These are phyloP conservation scores for Populus davidiana DNA, from an alignment of 345 rosid species.

Conservation along the genomic window DNA sequence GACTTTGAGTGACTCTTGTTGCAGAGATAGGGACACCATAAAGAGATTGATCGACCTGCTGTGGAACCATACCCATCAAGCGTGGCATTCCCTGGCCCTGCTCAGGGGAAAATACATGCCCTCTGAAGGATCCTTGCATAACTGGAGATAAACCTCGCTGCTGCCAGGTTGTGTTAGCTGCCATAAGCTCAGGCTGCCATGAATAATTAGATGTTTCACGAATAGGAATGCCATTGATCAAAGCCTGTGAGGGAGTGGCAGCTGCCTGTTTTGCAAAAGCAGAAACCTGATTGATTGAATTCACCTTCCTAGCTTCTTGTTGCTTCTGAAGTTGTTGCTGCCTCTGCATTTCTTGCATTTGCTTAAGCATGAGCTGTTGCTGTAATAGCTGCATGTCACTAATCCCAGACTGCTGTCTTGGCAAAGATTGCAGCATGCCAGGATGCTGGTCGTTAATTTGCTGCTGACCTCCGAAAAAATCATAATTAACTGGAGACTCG, in stretches of 20 bases:
- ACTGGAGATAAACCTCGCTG: conserved; percentile 42
- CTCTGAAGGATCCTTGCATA: conserved; percentile 58
- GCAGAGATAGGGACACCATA: conserved; percentile 56
- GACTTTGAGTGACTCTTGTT: conserved; percentile 42
- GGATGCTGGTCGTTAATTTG: conserved; percentile 58
- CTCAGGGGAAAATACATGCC: conserved; percentile 56
- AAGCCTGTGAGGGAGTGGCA: conserved; percentile 37
- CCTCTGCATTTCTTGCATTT: conserved; percentile 75
- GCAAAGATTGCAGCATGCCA: conserved; percentile 56
- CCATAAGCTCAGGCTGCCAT: conserved; percentile 59
- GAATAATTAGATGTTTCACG: conserved; percentile 55
- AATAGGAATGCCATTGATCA: conserved; percentile 62
- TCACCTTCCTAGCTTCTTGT: conserved; percentile 52
- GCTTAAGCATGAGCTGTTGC: conserved; percentile 66
- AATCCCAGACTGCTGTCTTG: conserved; percentile 68
- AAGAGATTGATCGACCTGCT: conserved; percentile 64
- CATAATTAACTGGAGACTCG: conserved; percentile 65
- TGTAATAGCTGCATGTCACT: conserved; percentile 75
- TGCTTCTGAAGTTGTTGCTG: conserved; percentile 60
- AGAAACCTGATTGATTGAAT: conserved; percentile 46
- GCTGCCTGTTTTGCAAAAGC: conserved; percentile 42
- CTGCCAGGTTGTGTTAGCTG: conserved; percentile 54
- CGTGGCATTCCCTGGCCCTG: conserved; percentile 43
- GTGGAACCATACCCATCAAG: conserved; percentile 49
- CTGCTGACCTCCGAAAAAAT: conserved; percentile 66